Base-by-base conservation (phyloP, 306 rosid species). In the Citrullus amarus region DNA sequence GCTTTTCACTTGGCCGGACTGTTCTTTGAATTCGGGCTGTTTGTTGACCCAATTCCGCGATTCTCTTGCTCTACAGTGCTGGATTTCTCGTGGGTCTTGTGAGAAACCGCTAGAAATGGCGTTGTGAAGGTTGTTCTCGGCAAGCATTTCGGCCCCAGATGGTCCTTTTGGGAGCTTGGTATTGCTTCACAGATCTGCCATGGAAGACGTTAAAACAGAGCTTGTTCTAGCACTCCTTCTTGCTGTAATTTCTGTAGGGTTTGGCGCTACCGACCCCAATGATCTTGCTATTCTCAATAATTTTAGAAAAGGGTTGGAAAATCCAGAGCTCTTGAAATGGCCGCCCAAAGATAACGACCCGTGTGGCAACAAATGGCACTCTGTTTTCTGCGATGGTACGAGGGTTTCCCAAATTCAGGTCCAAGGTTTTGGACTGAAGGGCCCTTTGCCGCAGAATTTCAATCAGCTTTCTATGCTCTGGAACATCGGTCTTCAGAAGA, bases 381-480 rank as follows among this genome's bases (percentile, higher is more conserved):
- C 79, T 78, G 84, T 96, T n/a, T 82, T 46, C 84, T 96, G 99
- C 69, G n/a, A 74, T 2, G 91, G 81, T 1, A 12, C 65, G 68
- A 85, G 93, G 25, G 93, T 87, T 18, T 10, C 86, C 17, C 99
- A 96, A 87, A 91, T 96, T 91, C 97, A 96, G 75, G 87, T 92
- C 8, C 91, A 91, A 80, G 75, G 82, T 6, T 9, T 92, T 7
- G 91, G 86, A 56, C 82, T 96, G 60, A 80, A 71, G 1, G 99
- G 99, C 10, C 91, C 93, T 62, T 79, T 96, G 22, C 97, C 99
- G 0, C 79, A 56, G 65, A 88, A 83, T 77, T 82, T 96, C 55
- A 91, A 91, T 89, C 80, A 85, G 79, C 98, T 96, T 11, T 39
- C 87, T 7, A 77, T 63, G 84, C 97, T 96, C 11, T n/a, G 9